Conservation (phyloP, 2,329 filamentous ascomycete species). For the Ilyonectria robusta region DNA sequence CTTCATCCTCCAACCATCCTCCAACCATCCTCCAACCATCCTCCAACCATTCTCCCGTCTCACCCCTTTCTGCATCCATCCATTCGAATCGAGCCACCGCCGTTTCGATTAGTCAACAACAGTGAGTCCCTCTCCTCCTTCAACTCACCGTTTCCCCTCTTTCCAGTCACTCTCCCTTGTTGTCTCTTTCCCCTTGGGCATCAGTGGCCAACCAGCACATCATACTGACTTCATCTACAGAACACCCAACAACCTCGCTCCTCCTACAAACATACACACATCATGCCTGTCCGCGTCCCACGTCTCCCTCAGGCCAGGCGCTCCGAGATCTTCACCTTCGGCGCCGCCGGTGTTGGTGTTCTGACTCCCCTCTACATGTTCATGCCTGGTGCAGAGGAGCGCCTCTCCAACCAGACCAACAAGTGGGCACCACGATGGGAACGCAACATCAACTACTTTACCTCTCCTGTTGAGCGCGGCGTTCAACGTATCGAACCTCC, state of each 20-base stretch:
- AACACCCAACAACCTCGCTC: background rate
- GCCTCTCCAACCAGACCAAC: slow-evolving; percentile 66
- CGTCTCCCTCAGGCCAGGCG: slow-evolving; percentile 64
- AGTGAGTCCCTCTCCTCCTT: slow-evolving; percentile 28
- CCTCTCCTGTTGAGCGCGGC: slow-evolving; percentile 61
- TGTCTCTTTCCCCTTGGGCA: background rate
- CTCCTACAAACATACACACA: slow-evolving; percentile 41
- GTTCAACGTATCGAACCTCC: slow-evolving; percentile 66
- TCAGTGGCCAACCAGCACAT: no score
- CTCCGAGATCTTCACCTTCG: slow-evolving; percentile 67
- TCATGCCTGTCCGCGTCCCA: slow-evolving; percentile 63
- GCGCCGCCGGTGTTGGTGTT: slow-evolving; percentile 66
- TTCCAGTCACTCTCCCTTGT: background rate
- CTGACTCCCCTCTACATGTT: slow-evolving; percentile 72
- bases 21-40: background rate
- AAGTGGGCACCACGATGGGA: slow-evolving; percentile 74
- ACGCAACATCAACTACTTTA: slow-evolving; percentile 68
- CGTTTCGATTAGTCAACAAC: slow-evolving; percentile 10
- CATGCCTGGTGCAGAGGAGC: slow-evolving; percentile 69
- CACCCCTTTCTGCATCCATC: background rate
- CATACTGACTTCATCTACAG: slow-evolving; percentile 21
- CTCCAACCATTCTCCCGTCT: background rate
- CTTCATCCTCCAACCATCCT: background rate
- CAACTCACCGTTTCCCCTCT: background rate
- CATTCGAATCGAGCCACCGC: slow-evolving; percentile 13